Evolutionary conservation across 2,329 filamentous ascomycete species (phyloP).

Genomic region (Xylaria sp.): DNA sequence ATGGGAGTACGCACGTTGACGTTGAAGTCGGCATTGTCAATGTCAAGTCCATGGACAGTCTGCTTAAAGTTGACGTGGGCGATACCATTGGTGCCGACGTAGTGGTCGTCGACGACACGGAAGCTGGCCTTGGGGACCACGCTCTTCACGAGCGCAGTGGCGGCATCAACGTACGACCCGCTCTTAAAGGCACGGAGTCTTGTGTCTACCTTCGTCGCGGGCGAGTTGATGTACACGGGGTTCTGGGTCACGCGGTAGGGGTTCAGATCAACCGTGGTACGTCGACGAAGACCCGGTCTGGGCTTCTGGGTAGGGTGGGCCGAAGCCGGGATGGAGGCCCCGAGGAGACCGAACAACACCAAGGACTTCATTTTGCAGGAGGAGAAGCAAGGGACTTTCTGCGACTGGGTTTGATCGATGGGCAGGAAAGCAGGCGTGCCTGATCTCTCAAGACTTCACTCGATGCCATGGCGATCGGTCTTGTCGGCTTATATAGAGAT

Average conservation of each 20-base stretch:
- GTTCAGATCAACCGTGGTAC: constrained; percentile 31
- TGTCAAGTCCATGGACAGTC: constrained; percentile 51
- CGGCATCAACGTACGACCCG: constrained; percentile 39
- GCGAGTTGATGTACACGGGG: constrained; percentile 31
- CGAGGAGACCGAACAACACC: constrained; percentile 32
- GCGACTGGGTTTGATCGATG: constrained; percentile 5
- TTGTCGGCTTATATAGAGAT: constrained; percentile 23
- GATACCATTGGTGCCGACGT: constrained; percentile 50
- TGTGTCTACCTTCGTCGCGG: constrained; percentile 22
- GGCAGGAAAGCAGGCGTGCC: constrained; percentile 13
- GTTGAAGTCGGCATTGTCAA: constrained; percentile 57
- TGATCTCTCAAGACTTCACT: constrained; percentile 18
- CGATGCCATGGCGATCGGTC: constrained; percentile 14
- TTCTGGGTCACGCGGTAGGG: constrained; percentile 30
- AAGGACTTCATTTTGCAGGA: constrained; percentile 29
- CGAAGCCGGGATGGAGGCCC: constrained; percentile 28
- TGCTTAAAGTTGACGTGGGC: constrained; percentile 56
- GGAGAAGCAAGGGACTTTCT: constrained; percentile 13
- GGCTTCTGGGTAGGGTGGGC: constrained; percentile 26
- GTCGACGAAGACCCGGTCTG: constrained; percentile 29
- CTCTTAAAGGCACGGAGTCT: constrained; percentile 29
- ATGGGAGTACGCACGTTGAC: constrained; percentile 46
- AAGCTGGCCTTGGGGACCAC: constrained; percentile 38
- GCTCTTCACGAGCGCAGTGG: constrained; percentile 40
- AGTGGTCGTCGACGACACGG: constrained; percentile 48